Conservation (phyloP, 1,284 basidiomycete species). For the Tremellales sp. region DNA sequence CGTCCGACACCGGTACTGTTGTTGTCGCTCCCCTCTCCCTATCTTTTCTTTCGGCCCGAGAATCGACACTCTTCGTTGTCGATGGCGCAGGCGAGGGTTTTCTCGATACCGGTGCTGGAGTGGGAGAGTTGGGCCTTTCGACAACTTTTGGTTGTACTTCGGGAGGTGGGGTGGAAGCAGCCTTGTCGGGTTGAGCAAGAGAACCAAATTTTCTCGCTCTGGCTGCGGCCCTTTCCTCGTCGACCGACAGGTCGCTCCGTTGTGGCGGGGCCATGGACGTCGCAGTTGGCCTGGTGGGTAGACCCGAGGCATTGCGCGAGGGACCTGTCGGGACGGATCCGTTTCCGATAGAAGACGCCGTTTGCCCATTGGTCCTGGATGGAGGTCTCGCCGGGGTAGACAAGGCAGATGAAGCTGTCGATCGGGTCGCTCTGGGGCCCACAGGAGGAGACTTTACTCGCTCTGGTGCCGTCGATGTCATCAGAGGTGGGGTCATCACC, state of each 20-base stretch:
- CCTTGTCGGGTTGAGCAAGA: conserved; percentile 17
- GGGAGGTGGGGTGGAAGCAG: conserved; percentile 10
- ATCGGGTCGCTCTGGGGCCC: conserved; percentile 18
- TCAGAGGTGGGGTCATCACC: background rate
- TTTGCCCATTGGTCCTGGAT: conserved; percentile 4
- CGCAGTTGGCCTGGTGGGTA: conserved; percentile 6
- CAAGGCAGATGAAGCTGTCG: conserved; percentile 11
- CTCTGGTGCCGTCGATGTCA: background rate
- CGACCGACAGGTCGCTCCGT: conserved; percentile 21
- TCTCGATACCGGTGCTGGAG: conserved; percentile 9
- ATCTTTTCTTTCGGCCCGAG: conserved; percentile 24
- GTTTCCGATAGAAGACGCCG: too few species aligned
- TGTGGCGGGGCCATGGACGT: conserved; percentile 33
- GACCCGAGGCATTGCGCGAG: conserved; percentile 1
- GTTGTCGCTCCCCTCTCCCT: conserved; percentile 25
- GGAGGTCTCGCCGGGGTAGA: conserved; percentile 11
- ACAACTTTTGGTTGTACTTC: background rate
- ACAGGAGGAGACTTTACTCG: conserved; percentile 14
- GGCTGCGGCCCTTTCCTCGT: conserved; percentile 34
- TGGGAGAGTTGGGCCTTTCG: conserved; percentile 9
- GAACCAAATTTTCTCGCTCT: conserved; percentile 36
- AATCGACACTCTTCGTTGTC: conserved; percentile 30
- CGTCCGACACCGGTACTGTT: conserved; percentile 27
- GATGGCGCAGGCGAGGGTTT: conserved; percentile 9
- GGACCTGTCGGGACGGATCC: conserved; percentile 11